Conservation (phyloP, 305 asterid species). For the Fraxinus velutina region DNA sequence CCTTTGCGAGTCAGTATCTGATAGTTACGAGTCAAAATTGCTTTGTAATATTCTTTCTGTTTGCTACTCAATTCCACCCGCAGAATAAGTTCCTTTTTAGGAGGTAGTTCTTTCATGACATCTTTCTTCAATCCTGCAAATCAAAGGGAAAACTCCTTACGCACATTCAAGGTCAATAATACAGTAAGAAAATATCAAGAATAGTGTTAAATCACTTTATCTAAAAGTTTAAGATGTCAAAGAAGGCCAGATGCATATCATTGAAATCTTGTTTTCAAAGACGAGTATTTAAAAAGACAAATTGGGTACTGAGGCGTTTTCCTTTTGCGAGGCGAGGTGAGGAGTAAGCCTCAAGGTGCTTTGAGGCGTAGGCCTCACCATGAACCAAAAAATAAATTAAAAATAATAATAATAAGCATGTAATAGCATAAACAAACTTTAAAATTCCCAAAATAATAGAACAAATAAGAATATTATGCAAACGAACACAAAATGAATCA, state of each 20-base stretch:
- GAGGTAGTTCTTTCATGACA: constrained; percentile 92
- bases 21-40: constrained; percentile 91
- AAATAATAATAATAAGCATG: not conserved
- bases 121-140: constrained; percentile 91
- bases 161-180: constrained; percentile 12
- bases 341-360: not conserved
- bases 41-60: constrained; percentile 96
- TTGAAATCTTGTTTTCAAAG: not conserved
- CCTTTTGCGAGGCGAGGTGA: not conserved
- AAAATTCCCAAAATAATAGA: not conserved
- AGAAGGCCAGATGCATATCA: not conserved
- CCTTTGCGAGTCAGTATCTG: constrained; percentile 95
- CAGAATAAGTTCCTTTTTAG: constrained; percentile 88
- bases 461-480: not conserved
- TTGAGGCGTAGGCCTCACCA: not conserved
- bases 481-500: not conserved
- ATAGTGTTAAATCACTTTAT: not conserved
- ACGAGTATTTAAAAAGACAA: not conserved
- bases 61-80: constrained; percentile 90
- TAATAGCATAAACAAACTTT: not conserved
- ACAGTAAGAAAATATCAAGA: constrained; percentile 15
- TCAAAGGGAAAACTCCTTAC: constrained; percentile 13
- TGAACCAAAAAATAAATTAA: not conserved
- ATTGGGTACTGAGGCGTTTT: not conserved
- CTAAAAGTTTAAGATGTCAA: not conserved